phyloP scores from a whole-genome alignment of 805 yeast genomes.

The Candida khao-thaluensis region DNA sequence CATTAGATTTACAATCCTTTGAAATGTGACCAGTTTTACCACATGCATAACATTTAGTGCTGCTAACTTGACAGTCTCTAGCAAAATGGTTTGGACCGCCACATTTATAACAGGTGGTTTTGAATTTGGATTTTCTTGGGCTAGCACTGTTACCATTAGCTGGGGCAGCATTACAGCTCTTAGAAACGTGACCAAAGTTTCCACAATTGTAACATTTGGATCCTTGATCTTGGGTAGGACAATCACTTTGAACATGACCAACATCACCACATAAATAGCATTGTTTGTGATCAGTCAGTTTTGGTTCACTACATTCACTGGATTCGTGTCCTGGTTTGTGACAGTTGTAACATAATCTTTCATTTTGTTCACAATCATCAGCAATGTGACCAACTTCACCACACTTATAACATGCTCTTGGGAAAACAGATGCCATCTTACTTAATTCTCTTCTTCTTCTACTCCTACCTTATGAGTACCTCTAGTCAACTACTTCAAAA shows the following conservation, averaged over 20 bases:
- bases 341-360: constrained; percentile 91
- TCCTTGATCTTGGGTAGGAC: constrained; percentile 65
- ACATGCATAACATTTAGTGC: constrained; percentile 85
- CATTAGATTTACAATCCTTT: constrained; percentile 67
- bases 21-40: constrained; percentile 89
- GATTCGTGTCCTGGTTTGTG: constrained; percentile 88
- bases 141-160: constrained; percentile 4
- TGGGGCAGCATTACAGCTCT: constrained; percentile 55
- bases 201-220: constrained; percentile 67
- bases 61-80: constrained; percentile 76
- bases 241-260: constrained; percentile 87
- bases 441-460: constrained; percentile 1
- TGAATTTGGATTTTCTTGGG: constrained; percentile 7
- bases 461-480: constrained; percentile 1
- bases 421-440: constrained; percentile 44
- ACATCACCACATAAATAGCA: constrained; percentile 92
- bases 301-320: constrained; percentile 84
- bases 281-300: constrained; percentile 79
- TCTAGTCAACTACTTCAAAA: constrained; percentile 3
- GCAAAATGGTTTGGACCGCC: constrained; percentile 94
- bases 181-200: constrained; percentile 75
- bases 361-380: constrained; percentile 79
- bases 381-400: constrained; percentile 92
- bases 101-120: constrained; percentile 78
- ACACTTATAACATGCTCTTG: constrained; percentile 87